Percentiles rank a stretch among this genome's conserved stretches.
These are phyloP conservation scores for Citeromyces siamensis DNA, from an alignment of 1,139 yeast genomes.

Conservation along the genomic window DNA sequence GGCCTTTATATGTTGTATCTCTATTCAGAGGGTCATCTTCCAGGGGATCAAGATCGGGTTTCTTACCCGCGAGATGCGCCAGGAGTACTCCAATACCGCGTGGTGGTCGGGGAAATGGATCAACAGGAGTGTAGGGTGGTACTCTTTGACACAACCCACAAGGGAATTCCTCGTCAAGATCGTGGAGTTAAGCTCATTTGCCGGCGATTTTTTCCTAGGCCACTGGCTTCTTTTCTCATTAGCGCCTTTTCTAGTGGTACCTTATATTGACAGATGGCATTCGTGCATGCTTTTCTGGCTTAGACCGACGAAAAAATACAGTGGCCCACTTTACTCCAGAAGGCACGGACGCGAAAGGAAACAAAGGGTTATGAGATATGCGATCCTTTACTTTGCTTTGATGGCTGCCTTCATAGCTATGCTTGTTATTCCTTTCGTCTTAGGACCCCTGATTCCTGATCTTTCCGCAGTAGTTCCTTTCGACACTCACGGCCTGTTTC, in stretches of 20 bases:
- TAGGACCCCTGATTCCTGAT: conserved; percentile 4
- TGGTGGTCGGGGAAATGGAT: conserved; percentile 91
- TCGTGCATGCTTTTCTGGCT: conserved; percentile 75
- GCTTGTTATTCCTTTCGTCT: conserved; percentile 30
- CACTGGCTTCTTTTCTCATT: conserved; percentile 50
- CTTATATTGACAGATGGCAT: conserved; percentile 69
- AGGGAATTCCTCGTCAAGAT: conserved; percentile 60
- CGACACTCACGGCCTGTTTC: conserved; percentile 27
- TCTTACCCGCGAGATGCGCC: conserved; percentile 48
- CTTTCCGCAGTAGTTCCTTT: conserved; percentile 13
- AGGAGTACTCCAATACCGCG: conserved; percentile 44
- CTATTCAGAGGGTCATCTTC: conserved; percentile 41
- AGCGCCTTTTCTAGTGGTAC: conserved; percentile 52
- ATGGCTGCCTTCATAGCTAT: conserved; percentile 24
- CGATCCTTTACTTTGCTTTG: conserved; percentile 28
- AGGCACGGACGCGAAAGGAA: conserved; percentile 23
- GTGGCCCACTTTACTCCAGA: conserved; percentile 26
- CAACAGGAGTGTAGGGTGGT: conserved; percentile 43
- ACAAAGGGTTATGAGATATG: conserved; percentile 24
- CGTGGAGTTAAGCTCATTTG: conserved; percentile 56
- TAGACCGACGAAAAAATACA: conserved; percentile 44
- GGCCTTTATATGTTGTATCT: conserved; percentile 42
- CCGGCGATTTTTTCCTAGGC: conserved; percentile 60
- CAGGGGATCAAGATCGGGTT: conserved; percentile 31
- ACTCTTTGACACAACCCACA: conserved; percentile 48